These are phyloP conservation scores for Magnolia changhungtana DNA, from an alignment of 164 flowering plant genomes.

Conservation along the genomic window DNA sequence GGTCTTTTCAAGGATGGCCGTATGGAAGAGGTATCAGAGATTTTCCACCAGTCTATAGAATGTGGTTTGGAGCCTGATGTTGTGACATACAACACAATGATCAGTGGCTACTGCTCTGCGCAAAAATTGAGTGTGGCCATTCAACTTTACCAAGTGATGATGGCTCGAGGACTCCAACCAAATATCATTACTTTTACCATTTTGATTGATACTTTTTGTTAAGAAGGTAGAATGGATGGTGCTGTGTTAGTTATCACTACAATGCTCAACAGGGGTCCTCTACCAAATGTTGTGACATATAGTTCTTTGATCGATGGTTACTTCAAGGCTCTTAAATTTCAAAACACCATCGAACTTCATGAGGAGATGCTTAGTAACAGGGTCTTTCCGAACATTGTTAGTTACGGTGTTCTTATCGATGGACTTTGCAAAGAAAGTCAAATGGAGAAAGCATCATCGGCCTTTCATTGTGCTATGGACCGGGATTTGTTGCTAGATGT, in stretches of 20 bases:
- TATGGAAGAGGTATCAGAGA: constrained; percentile 19
- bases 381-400: constrained; percentile 40
- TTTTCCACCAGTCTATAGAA: constrained; percentile 21
- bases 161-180: constrained; percentile 23
- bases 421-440: constrained; percentile 51
- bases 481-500: constrained; percentile 44
- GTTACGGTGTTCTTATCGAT: constrained; percentile 48
- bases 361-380: constrained; percentile 39
- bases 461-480: constrained; percentile 34
- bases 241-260: constrained; percentile 31
- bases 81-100: constrained; percentile 52
- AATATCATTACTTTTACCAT: constrained; percentile 38
- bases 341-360: constrained; percentile 33
- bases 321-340: constrained; percentile 27
- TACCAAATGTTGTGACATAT: constrained; percentile 47
- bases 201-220: constrained; percentile 42
- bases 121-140: constrained; percentile 33
- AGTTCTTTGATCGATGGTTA: constrained; percentile 49
- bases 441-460: constrained; percentile 37
- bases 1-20: constrained; percentile 28
- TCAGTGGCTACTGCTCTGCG: constrained; percentile 40
- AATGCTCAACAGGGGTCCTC: constrained; percentile 33
- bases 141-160: constrained; percentile 26
- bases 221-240: constrained; percentile 40
- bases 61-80: constrained; percentile 42